Base-by-base conservation (phyloP, 495 filamentous ascomycete genomes). In the Xylaria longipes region DNA sequence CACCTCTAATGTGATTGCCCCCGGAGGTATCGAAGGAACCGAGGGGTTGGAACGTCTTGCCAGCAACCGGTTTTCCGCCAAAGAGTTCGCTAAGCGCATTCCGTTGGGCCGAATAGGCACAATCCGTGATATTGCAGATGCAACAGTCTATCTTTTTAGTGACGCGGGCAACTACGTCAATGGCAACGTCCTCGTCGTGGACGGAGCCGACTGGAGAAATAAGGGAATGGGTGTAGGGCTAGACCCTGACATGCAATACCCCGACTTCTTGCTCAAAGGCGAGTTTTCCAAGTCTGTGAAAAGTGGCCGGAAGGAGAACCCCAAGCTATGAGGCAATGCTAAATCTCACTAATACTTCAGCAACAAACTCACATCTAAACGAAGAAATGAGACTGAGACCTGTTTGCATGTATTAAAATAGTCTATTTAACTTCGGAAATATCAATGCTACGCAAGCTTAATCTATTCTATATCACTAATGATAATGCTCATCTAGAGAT, bases 91-190 rank as follows among this genome's bases (percentile, higher is more conserved):
- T 11, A 76, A 76, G 22, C 74, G 68, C 17, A 80, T 92, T 27
- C 96, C 96, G 0, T 79, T 91, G 0, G 93, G 94, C 15, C 84
- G 94, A 61, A 87, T 87, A 72, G 96, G 95, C n/a, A 89, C 86
- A 1, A 88, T 97, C 11, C 90, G 90, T 69, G 95, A 99, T 75
- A 95, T 99, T 76, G 92, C 95, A 0, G 94, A 99, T 82, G 93
- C 95, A 20, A 97, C 95, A 0, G 90, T 98, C 0, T 98, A 89
- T 73, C 80, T 97, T 29, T 94, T 97, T 73, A 90, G 90, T 31
- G 91, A 95, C 60, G 89, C 92, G 0, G 95, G 92, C 3, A 94
- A 89, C 75, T 98, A 92, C 77, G 88, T 97, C 9, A 97, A 90
- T 72, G 94, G 93, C 2, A 89, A 91, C 48, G 87, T 87, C 6